Base-by-base conservation (phyloP, 768 basidiomycete genomes). In the Candolleomyces eurysporus region DNA sequence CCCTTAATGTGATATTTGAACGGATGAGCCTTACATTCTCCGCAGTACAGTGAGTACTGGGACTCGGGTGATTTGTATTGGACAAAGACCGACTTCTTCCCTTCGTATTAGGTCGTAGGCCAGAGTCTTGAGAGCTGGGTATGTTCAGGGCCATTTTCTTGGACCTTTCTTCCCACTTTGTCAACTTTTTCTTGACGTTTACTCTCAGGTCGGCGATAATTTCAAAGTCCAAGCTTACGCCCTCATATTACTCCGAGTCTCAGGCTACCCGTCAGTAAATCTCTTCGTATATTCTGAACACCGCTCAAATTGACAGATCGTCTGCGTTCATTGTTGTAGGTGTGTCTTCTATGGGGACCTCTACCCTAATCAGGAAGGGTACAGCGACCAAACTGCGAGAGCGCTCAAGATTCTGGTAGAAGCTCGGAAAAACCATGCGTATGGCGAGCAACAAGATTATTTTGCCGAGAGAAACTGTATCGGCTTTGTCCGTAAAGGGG, bases 261-360 rank as follows among this genome's bases (percentile, higher is more conserved):
- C 79, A 46, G 92, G 92, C 31, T 81, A 90, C 65, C 92, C 92
- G 91, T 93, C 67, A 71, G 90, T 78, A 5, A 7, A 17, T 19
- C 39, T 36, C 57, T 51, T 53, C 19, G 45, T 54, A 10, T 21
- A 46, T 17, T 22, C 61, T 59, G 51, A 57, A 21, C 6, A 57
- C 39, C 26, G 14, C 45, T 46, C 7, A 6, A 46, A 48, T 32
- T 21, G 45, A 40, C 48, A 30, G 52, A 32, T 48, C 21, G n/a
- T 36, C 17, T 43, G 48, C 40, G 32, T 13, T 36, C 53, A 61
- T 17, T 1, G 36, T 17, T 61, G 32, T 57, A 94, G 92, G 45
- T 94, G 92, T 65, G 85, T 92, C n/a, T 94, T 93, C 71, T 93
- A 92, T 63, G 92, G 91, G 6, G 92, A 94, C 71, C 67, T 93